These are phyloP conservation scores for Amanita pallidorosea DNA, from an alignment of 768 basidiomycete genomes.

Conservation along the genomic window DNA sequence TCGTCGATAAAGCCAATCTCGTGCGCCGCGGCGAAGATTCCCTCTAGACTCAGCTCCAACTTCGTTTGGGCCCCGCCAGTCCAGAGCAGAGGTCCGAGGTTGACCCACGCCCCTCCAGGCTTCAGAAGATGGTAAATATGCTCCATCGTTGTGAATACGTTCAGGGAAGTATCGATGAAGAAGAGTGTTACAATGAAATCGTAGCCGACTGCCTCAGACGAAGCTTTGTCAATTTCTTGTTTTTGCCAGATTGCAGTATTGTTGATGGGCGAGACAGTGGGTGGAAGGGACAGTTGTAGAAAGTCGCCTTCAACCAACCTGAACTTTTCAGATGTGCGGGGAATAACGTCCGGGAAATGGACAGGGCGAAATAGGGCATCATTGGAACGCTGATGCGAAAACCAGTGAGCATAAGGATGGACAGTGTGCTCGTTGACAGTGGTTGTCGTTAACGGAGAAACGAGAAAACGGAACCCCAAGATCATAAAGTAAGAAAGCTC, in stretches of 20 bases:
- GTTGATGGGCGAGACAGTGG: background rate
- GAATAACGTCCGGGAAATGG: constrained; percentile 51
- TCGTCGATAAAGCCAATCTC: constrained; percentile 41
- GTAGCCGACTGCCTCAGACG: constrained; percentile 24
- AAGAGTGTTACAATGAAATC: constrained; percentile 56
- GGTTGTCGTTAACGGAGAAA: constrained; percentile 34
- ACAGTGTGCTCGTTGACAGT: constrained; percentile 35
- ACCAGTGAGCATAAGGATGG: constrained; percentile 57
- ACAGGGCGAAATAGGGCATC: constrained; percentile 40
- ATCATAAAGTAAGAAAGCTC: constrained; percentile 62
- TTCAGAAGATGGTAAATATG: constrained; percentile 47
- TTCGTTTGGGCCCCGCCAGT: constrained; percentile 42
- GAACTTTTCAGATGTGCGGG: constrained; percentile 32
- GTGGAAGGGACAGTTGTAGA: constrained; percentile 23
- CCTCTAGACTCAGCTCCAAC: constrained; percentile 54
- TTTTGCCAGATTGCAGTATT: background rate
- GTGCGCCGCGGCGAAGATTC: constrained; percentile 39
- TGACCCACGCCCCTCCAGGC: constrained; percentile 62
- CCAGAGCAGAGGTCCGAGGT: constrained; percentile 61
- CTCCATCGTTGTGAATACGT: constrained; percentile 40
- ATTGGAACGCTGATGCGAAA: constrained; percentile 52
- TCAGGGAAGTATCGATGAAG: constrained; percentile 55
- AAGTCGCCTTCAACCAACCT: constrained; percentile 50
- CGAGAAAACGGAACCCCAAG: constrained; percentile 45
- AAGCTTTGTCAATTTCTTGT: background rate